Base-by-base conservation (phyloP, 805 yeast species). In the Wickerhamomyces rabaulensis region DNA sequence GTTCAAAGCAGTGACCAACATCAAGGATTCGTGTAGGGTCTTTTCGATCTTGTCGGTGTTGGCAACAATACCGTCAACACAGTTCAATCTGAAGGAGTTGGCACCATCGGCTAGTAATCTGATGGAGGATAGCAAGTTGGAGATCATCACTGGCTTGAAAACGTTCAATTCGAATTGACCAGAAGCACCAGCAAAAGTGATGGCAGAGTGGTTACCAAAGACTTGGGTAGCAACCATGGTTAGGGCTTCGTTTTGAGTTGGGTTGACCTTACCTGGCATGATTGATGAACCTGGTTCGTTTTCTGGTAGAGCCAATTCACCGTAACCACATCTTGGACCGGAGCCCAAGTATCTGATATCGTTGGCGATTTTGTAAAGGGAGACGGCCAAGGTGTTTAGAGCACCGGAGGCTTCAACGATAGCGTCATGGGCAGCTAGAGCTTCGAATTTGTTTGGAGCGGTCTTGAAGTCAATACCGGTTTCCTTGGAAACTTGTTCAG, bases 251-350 rank as follows among this genome's bases (percentile, higher is more conserved):
- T 91, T 91, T 76, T 94, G 99, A 47, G 99, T 94, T 56, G 99
- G 99, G 79, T 94, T 94, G 53, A 94, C 97, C 75, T 94, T 94
- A 67, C 99, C 99, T 44, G 99, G 99, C 99, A 94, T 94, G 70
- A 94, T 94, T 25, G 97, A 90, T 50, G 97, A 89, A 64, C 99
- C 99, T 48, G 99, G 99, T 75, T 94, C 99, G 71, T 94, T 94
- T 75, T 92, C 98, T 53, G 99, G 99, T 59, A 94, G 76, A 23
- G 89, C 65, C 58, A 94, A 80, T 73, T 94, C 99, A 47, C 97
- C 97, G 73, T 94, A 94, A 53, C 99, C 99, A 73, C 99, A 94
- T 75, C 99, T 86, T 66, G 99, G 99, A 62, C 99, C 99, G 41
- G 97, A 88, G 54, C 98, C 99, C 60, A 94, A 81, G 79, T 94